A percentile compares a stretch with the other conserved stretches of the same genome.
phyloP scores from a whole-genome alignment of 768 basidiomycete species.

The Suillus weaverae region DNA sequence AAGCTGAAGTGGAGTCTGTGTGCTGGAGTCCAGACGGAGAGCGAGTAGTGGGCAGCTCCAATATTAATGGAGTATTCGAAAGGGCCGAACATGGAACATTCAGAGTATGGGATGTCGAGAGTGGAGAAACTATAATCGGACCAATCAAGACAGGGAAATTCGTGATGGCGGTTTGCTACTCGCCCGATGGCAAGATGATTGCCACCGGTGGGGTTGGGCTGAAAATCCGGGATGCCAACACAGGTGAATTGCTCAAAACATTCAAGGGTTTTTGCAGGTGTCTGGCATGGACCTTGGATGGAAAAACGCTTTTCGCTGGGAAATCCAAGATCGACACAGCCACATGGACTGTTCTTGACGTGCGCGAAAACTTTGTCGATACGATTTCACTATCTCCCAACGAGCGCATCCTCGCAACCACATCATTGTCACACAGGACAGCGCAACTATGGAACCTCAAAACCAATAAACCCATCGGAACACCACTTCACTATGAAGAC shows the following conservation, averaged over 20 bases:
- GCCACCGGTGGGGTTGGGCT: fast-evolving
- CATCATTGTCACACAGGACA: background rate
- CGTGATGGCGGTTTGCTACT: background rate
- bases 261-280: background rate
- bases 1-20: no score
- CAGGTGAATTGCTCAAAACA: background rate
- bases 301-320: background rate
- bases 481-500: background rate
- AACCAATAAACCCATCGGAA: background rate
- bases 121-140: no score
- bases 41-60: background rate
- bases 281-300: background rate
- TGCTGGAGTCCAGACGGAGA: background rate
- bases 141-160: background rate
- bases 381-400: background rate
- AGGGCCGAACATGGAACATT: background rate
- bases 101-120: background rate
- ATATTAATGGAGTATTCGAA: no score
- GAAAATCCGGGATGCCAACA: background rate
- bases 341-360: background rate
- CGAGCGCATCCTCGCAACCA: background rate
- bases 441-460: background rate
- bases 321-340: background rate
- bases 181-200: background rate
- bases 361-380: no score